Percentiles rank a stretch among this genome's conserved stretches.
phyloP scores from a whole-genome alignment of 1,284 basidiomycete species.

The Leucoagaricus sp. region DNA sequence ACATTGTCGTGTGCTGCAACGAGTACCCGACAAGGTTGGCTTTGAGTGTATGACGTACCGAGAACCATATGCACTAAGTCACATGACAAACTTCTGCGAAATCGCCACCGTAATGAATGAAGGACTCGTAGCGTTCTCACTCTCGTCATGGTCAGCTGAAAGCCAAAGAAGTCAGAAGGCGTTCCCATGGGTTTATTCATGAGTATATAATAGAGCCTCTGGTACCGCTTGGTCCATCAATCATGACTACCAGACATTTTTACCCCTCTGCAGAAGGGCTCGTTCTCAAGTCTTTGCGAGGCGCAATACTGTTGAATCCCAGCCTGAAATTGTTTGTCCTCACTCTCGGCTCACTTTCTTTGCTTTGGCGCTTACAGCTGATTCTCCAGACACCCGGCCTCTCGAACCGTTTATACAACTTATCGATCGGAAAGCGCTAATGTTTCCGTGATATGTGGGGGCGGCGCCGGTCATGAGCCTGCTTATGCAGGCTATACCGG shows the following conservation, averaged over 20 bases:
- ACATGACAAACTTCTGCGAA: no score
- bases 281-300: constrained; percentile 55
- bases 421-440: constrained; percentile 31
- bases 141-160: no score
- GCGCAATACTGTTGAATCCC: constrained; percentile 54
- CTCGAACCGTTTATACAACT: constrained; percentile 41
- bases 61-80: no score
- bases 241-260: constrained; percentile 38
- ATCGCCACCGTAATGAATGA: no score
- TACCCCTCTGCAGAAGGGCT: constrained; percentile 50
- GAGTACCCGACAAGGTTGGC: no score
- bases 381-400: constrained; percentile 32
- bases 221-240: no score
- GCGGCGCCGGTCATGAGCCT: constrained; percentile 74
- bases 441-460: constrained; percentile 63
- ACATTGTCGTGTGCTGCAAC: no score
- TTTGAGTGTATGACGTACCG: no score
- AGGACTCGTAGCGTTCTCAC: no score
- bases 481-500: constrained; percentile 63
- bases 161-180: no score
- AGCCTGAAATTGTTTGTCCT: constrained; percentile 46
- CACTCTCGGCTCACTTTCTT: constrained; percentile 5
- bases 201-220: no score
- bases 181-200: no score
- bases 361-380: background rate